Conservation (phyloP, 2,329 filamentous ascomycete species). For the Pseudopyricularia javanii region DNA sequence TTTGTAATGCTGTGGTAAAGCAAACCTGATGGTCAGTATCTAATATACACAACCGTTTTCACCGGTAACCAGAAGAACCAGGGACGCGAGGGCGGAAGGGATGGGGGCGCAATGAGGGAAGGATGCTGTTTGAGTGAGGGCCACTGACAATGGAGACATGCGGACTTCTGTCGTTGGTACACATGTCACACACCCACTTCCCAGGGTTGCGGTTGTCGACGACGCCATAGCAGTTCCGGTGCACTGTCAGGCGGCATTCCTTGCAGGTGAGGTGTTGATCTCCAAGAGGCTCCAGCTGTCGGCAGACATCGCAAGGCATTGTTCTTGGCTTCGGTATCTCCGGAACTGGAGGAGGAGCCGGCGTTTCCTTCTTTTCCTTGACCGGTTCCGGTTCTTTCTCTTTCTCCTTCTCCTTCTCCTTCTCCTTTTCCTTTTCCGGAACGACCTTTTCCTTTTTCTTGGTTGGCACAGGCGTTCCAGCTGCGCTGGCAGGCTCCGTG, state of each 20-base stretch:
- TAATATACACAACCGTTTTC: conserved; percentile 1
- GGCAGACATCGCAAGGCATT: conserved; percentile 78
- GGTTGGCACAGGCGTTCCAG: conserved; percentile 12
- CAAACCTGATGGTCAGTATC: conserved; percentile 22
- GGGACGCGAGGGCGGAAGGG: background rate
- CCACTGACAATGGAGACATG: conserved; percentile 62
- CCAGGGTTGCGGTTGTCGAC: conserved; percentile 52
- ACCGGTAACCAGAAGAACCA: background rate
- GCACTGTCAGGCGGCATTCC: conserved; percentile 84
- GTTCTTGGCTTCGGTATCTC: conserved; percentile 67
- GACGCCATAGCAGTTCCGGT: conserved; percentile 87
- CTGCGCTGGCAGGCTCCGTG: conserved; percentile 28
- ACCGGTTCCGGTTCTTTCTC: conserved; percentile 43
- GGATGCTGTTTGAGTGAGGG: background rate
- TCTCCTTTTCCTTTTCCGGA: conserved; percentile 46
- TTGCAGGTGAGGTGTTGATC: conserved; percentile 68
- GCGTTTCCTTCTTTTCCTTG: conserved; percentile 39
- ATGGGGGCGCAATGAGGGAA: conserved; percentile 2
- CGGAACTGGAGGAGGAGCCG: conserved; percentile 35
- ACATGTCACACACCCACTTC: conserved; percentile 96
- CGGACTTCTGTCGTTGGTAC: conserved; percentile 83
- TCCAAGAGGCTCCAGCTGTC: conserved; percentile 56
- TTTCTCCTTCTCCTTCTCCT: conserved; percentile 40
- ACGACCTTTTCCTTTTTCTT: conserved; percentile 32
- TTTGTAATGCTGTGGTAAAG: conserved; percentile 50